Evolutionary conservation across 768 basidiomycete species (phyloP).

Genomic region (Astraeus odoratus): DNA sequence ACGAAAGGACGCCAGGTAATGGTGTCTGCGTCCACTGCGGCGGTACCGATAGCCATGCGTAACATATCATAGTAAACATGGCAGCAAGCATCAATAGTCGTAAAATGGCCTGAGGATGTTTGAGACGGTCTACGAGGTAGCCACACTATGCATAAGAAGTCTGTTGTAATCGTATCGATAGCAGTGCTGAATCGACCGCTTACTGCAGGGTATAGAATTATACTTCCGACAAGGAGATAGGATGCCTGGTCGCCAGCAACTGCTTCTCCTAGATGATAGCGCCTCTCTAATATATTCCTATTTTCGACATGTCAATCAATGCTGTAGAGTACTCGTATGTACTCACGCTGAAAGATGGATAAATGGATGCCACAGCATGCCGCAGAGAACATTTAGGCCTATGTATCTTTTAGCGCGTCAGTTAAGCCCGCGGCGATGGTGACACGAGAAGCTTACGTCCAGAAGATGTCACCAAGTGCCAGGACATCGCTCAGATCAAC

Average conservation of each 20-base stretch:
- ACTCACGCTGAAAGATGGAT: conserved; percentile 68
- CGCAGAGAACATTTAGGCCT: conserved; percentile 68
- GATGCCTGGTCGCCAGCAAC: conserved; percentile 61
- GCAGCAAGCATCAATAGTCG: conserved; percentile 55
- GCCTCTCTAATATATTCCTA: conserved; percentile 68
- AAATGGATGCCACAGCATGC: conserved; percentile 73
- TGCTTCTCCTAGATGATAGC: conserved; percentile 54
- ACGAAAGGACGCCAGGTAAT: conserved; percentile 53
- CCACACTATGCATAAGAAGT: conserved; percentile 40
- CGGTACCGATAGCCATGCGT: conserved; percentile 61
- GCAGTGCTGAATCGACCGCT: conserved; percentile 15
- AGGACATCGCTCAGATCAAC: conserved; percentile 56
- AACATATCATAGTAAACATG: conserved; percentile 51
- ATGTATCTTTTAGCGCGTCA: conserved; percentile 45
- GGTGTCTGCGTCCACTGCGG: conserved; percentile 50
- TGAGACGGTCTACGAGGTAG: conserved; percentile 54
- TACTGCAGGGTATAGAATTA: conserved; percentile 66
- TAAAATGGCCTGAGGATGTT: conserved; percentile 50
- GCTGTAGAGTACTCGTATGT: not conserved
- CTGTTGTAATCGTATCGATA: not conserved
- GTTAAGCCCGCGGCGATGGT: conserved; percentile 3
- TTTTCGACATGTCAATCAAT: conserved; percentile 1
- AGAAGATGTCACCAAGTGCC: conserved; percentile 69
- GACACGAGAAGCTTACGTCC: conserved; percentile 46
- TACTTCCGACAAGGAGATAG: conserved; percentile 62